Base-by-base conservation (phyloP, 805 yeast species). In the Metschnikowia proteae region DNA sequence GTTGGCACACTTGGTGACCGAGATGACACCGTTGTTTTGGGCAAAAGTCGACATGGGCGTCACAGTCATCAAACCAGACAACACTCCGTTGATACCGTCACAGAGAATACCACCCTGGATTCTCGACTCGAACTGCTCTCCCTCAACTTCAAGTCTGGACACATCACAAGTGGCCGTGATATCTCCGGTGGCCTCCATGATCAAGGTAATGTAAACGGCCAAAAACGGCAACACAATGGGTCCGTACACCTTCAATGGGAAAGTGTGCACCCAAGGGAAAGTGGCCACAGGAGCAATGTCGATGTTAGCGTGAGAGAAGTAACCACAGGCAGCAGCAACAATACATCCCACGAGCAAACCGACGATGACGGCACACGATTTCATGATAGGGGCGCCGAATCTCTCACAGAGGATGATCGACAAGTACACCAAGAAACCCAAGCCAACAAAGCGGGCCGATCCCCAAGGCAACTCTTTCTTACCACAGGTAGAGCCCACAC, bases 121-220 rank as follows among this genome's bases (percentile, higher is more conserved):
- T 67, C 97, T 76, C 13, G 91, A 80, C 58, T 90, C 96, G 64
- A 85, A 90, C 17, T 76, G 59, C 39, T 80, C 82, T 54, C 97
- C 97, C 62, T 86, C 91, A 49, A 88, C 90, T 52, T 85, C 89
- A 53, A 85, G 71, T 58, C 96, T 75, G 6, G 96, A 87, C 22
- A 91, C 97, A 66, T 90, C 97, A 49, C 88, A 85, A 38, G 96
- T 88, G 32, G 97, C 97, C 30, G 96, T 88, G 62, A 90, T 85
- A 67, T 90, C 97, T 66, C 97, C 97, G 62, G 90, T 88, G 47
- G 96, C 86, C 72, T 91, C 97, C 89, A 89, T 88, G 81, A 88
- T 85, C 58, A 87, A 69, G 27, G 84, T 88, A 30, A 90, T 74
- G 64, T 82, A 90, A 41, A 89, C 85, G 0, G 96, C 95, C 49